Evolutionary conservation across 2,329 filamentous ascomycete genomes (phyloP), one percentile per base, ranked within the genome.

Genomic region (Periconia sp.): DNA sequence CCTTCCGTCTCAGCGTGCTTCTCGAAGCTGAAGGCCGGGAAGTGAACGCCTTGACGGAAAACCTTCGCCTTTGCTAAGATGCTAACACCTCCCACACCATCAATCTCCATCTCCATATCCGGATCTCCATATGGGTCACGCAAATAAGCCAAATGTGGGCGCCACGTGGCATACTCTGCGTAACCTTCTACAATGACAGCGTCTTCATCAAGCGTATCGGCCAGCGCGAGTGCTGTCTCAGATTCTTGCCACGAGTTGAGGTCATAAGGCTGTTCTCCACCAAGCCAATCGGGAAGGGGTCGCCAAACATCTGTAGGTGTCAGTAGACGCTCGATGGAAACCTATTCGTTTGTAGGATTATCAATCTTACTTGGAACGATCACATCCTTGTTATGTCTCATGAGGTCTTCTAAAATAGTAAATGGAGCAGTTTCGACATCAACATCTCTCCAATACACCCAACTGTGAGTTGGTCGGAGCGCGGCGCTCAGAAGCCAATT

Each of bases 21-120:
- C 76, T 99, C 91, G 61, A 99, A 99, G 71, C 92, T 96, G 73
- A 99, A 99, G 1, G 94, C 94, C 2, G 94, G 94, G 77, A 99
- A 99, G 75, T 99, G 94, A 33, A 96, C 93, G 42, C 94, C 94
- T 44, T 90, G 88, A 57, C 94, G 86, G 80, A 99, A 99, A 0
- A 99, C 94, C 65, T 88, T 89, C 1, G 94, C 94, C 76, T 97
- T 99, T 44, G 94, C 93, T 64, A 99, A 77, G 66, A 99, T 99
- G 77, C 92, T 97, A 64, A 99, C 94, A 76, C 94, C 94, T 47
- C 94, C 93, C 45, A 99, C 92, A 61, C 94, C 94, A 65, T 99
- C 94, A 64, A 99, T 93, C 68, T 99, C 94, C 94, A 99, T 97
- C 73, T 99, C 94, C 88, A 97, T 97, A 71, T 99, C 94, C 18